Evolutionary conservation across 495 filamentous ascomycete genomes (phyloP), one percentile per base, ranked within the genome.

Genomic region (Penicillium verhagenii): DNA sequence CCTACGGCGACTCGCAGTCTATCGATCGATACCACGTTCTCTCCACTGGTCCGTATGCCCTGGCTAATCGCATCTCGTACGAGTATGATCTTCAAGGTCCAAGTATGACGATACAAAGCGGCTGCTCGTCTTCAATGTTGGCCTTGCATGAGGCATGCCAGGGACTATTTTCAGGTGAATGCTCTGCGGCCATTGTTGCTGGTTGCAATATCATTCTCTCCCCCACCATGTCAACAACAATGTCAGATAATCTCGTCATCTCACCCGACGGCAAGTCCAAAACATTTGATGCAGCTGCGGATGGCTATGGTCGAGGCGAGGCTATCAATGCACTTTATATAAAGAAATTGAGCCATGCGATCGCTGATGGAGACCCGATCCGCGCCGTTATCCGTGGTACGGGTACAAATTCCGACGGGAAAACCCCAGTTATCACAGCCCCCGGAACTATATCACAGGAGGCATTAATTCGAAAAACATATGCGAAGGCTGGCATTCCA

Each of bases 291-390:
- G 70, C 73, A 1, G 52, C 66, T 8, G 88, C 85, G 0, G 76
- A 85, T 54, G 88, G 88, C 0, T 91, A 86, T 60, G 85, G 70
- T 0, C 75, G 87, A 14, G 88, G 78, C 3, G 88, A 91, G 56
- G 71, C 64, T 0, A 61, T 77, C 19, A 67, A 50, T 26, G 70
- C 68, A 0, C 39, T 79, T 1, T 69, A 65, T 16, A 38, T 81
- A 9, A 79, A 76, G 47, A 39, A 18, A 0, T 45, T 74, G 1
- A 48, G 51, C 6, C 47, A 68, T 26, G 77, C 79, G 1, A 28
- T 82, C 0, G 21, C 42, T 3, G 71, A 74, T 14, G 53, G 56
- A 0, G 67, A 76, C 50, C 62, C 70, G 0, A 68, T 82, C 20
- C 63, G 77, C 0, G 76, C 71, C 0, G 57, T 80, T 2, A 78